These are phyloP conservation scores for Blastobotrys elegans DNA, from an alignment of 1,139 yeast genomes.

Conservation along the genomic window DNA sequence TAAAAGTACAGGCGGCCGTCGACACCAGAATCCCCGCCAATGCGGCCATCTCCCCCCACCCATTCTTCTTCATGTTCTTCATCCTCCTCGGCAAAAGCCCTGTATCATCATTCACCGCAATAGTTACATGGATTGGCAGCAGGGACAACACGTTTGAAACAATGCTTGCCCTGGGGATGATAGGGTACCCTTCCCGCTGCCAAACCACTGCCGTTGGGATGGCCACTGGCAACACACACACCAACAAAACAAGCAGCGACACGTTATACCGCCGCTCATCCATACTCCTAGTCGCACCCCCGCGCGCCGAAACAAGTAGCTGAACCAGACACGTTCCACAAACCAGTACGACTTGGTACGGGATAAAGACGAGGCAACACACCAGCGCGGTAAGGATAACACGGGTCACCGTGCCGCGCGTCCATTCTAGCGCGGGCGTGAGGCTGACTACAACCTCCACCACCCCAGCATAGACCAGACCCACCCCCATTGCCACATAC, in stretches of 20 bases:
- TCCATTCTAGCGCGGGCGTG: constrained; percentile 20
- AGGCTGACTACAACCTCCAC: constrained; percentile 16
- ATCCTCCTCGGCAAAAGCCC: constrained; percentile 11
- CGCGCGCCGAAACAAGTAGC: constrained; percentile 2
- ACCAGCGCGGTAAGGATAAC: not conserved
- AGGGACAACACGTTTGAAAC: not conserved
- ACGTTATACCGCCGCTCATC: constrained; percentile 15
- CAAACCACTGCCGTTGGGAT: constrained; percentile 35
- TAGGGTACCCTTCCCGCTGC: constrained; percentile 20
- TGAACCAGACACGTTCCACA: constrained; percentile 34
- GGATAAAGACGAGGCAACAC: constrained; percentile 12
- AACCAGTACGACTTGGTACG: constrained; percentile 31
- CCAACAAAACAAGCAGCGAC: constrained; percentile 26
- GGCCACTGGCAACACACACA: constrained; percentile 34
- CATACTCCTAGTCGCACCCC: not conserved
- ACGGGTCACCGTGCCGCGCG: not conserved
- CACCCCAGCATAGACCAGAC: constrained; percentile 36
- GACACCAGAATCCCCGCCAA: constrained; percentile 18
- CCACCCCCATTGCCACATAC: constrained; percentile 45
- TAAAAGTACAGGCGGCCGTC: constrained; percentile 27
- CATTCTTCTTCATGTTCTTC: not conserved
- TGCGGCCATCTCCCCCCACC: not conserved
- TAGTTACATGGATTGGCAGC: not conserved
- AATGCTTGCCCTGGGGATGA: not conserved
- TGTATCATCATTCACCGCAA: constrained; percentile 18